Evolutionary conservation across 495 filamentous ascomycete species (phyloP).

Genomic region (Aspergillus egyptiacus): DNA sequence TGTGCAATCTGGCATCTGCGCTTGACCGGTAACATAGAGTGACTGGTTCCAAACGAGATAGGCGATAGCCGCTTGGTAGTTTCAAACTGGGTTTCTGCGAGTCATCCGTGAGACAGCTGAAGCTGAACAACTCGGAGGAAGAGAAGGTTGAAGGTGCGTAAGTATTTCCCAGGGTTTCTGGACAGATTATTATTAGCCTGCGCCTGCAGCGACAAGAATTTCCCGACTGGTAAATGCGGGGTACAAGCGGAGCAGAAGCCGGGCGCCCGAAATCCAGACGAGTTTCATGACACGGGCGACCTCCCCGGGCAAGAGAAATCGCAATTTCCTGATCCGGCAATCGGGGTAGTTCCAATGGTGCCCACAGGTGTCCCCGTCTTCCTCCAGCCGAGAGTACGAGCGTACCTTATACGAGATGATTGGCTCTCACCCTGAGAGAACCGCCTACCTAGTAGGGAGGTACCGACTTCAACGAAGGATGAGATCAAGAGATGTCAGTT

Average conservation of each 20-base stretch:
- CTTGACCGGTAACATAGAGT: neutral
- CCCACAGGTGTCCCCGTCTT: neutral
- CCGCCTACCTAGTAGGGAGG: neutral
- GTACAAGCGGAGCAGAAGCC: neutral
- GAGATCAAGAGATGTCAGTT: neutral
- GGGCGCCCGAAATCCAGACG: no score
- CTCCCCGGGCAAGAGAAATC: no score
- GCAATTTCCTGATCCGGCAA: no score
- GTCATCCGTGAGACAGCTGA: no score
- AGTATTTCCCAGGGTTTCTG: neutral
- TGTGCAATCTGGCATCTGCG: neutral
- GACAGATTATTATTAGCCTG: no score
- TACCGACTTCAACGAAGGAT: neutral
- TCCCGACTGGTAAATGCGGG: neutral
- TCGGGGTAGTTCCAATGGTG: no score
- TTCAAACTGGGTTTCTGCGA: conserved; percentile 12
- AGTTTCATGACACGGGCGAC: no score
- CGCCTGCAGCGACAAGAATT: no score
- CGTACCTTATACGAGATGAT: no score
- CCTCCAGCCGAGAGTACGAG: neutral
- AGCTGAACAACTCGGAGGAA: no score
- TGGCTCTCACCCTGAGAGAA: neutral
- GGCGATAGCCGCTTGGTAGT: neutral
- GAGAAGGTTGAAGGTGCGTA: no score
- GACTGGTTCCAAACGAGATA: neutral